phyloP scores from a whole-genome alignment of 2,329 filamentous ascomycete genomes.

The Alternaria brassicicola region DNA sequence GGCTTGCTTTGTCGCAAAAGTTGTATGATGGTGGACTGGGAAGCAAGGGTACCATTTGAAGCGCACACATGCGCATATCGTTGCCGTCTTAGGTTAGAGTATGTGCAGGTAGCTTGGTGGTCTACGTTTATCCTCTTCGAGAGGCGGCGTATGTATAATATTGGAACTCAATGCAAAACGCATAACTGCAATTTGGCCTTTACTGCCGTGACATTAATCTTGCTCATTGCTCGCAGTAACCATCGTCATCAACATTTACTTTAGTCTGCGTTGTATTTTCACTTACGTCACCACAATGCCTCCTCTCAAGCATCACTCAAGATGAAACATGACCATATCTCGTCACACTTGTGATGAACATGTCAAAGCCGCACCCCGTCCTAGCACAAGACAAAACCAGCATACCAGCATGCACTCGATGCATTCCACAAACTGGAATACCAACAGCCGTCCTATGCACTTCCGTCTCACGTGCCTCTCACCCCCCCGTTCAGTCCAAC shows the following conservation, averaged over 20 bases:
- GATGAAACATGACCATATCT: neutral
- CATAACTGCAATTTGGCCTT: neutral
- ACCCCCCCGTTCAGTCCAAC: neutral
- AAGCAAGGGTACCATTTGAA: neutral
- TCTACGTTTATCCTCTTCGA: neutral
- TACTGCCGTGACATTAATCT: neutral
- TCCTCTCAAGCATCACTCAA: neutral
- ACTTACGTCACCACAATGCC: neutral
- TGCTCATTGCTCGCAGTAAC: neutral
- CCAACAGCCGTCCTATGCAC: neutral
- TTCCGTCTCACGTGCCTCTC: neutral
- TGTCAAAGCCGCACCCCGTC: neutral
- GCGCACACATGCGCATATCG: neutral
- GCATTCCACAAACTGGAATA: neutral
- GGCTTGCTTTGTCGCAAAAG: slow-evolving; percentile 3
- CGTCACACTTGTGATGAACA: neutral
- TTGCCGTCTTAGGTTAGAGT: neutral
- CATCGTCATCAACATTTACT: neutral
- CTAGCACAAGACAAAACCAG: neutral
- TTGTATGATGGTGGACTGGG: neutral
- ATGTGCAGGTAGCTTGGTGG: neutral
- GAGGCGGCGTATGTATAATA: neutral
- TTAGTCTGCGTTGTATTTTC: neutral
- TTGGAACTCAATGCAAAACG: neutral
- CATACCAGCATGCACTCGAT: neutral